These are phyloP conservation scores for Hibiscus syriacus DNA, from an alignment of 345 rosid species.

Conservation along the genomic window DNA sequence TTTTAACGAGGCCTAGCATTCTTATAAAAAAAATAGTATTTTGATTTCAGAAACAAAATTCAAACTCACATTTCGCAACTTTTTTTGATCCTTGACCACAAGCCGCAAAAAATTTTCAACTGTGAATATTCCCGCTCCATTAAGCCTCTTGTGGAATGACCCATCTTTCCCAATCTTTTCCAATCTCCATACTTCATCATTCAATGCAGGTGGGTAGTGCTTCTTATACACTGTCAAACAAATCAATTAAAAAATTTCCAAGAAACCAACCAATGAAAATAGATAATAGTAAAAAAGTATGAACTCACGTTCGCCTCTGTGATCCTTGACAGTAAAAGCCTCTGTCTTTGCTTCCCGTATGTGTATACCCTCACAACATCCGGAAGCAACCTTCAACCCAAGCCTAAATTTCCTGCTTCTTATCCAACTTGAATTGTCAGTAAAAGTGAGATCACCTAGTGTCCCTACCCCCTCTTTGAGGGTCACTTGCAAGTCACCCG, in stretches of 20 bases:
- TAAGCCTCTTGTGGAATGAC: conserved; percentile 88
- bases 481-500: conserved; percentile 80
- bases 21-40: no score
- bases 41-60: conserved; percentile 17
- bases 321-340: conserved; percentile 95
- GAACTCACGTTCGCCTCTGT: conserved; percentile 81
- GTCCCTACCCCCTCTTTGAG: conserved; percentile 99
- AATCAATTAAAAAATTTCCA: background rate
- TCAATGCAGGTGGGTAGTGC: conserved; percentile 87
- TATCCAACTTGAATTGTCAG: conserved; percentile 99
- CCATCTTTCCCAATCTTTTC: conserved; percentile 99
- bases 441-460: conserved; percentile 77
- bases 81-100: conserved; percentile 64
- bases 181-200: conserved; percentile 93
- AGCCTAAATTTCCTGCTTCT: conserved; percentile 94
- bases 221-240: conserved; percentile 83
- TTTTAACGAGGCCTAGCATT: no score
- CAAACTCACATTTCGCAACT: conserved; percentile 66
- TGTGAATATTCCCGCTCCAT: conserved; percentile 28
- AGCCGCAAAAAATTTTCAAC: conserved; percentile 83
- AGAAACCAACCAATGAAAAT: background rate
- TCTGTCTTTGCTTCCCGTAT: conserved; percentile 90
- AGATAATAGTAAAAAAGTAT: background rate
- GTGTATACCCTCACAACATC: conserved; percentile 72
- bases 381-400: conserved; percentile 69